These are phyloP conservation scores for Sphagnum tenellum DNA, from an alignment of 225 moss, liverwort and hornwort species.

Conservation along the genomic window DNA sequence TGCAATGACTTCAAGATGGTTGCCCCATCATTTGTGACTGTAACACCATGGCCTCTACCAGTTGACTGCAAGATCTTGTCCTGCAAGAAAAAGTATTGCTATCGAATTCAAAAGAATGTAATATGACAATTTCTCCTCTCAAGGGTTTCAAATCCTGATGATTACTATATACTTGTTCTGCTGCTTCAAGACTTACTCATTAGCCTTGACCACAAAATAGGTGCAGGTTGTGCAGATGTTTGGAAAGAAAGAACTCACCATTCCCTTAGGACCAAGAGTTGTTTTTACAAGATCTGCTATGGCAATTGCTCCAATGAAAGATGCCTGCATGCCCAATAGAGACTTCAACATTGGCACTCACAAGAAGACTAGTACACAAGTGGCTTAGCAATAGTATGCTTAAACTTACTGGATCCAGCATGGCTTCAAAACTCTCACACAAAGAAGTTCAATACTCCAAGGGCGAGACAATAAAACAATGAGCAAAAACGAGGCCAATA, in stretches of 20 bases:
- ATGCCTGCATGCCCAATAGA: constrained; percentile 40
- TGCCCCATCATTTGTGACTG: constrained; percentile 95
- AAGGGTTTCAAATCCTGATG: no score
- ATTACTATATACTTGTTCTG: no score
- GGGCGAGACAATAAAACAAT: no score
- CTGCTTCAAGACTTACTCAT: no score
- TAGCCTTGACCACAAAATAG: background rate
- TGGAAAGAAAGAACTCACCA: constrained; percentile 36
- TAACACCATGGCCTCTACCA: constrained; percentile 76
- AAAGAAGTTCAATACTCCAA: no score
- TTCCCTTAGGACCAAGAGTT: constrained; percentile 95
- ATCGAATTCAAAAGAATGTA: no score
- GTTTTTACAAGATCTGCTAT: constrained; percentile 98
- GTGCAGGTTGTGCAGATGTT: background rate
- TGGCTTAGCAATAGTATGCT: background rate
- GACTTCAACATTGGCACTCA: background rate
- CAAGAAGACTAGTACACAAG: background rate
- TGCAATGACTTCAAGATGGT: constrained; percentile 97
- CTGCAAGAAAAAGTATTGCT: constrained; percentile 14
- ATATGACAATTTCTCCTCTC: no score
- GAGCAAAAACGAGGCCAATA: no score
- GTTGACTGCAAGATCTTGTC: constrained; percentile 97
- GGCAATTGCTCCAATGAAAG: constrained; percentile 97
- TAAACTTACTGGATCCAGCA: no score
- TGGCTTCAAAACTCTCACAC: no score